phyloP scores from a whole-genome alignment of 177 flowering plant genomes.

The Telopea speciosissima region DNA sequence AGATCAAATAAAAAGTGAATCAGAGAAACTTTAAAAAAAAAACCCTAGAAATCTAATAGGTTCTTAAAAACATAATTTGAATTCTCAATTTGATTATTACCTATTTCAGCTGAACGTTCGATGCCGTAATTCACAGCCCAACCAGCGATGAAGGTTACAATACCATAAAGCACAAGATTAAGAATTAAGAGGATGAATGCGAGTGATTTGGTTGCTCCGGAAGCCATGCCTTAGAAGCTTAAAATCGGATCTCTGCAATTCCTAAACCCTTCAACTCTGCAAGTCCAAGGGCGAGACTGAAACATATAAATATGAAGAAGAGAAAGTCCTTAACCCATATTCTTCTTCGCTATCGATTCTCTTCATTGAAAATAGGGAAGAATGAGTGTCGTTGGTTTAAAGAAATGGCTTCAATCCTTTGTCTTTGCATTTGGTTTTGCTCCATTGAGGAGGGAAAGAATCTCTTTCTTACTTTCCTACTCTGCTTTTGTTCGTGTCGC shows the following conservation, averaged over 20 bases:
- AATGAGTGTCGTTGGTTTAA: slow-evolving; percentile 7
- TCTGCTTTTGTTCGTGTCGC: too few relatives aligned
- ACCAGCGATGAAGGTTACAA: slow-evolving; percentile 45
- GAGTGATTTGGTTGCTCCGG: slow-evolving; percentile 47
- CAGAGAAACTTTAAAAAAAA: too few relatives aligned
- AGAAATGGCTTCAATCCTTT: slow-evolving; percentile 16
- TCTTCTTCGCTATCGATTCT: background rate
- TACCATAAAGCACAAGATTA: slow-evolving; percentile 50
- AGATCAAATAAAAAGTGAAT: too few relatives aligned
- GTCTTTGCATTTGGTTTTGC: slow-evolving; percentile 5
- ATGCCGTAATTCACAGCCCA: slow-evolving; percentile 79
- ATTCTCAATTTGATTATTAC: slow-evolving; percentile 39
- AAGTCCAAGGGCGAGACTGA: background rate
- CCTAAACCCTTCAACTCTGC: background rate
- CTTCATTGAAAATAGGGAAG: background rate
- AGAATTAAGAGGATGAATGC: slow-evolving; percentile 45
- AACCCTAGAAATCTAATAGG: too few relatives aligned
- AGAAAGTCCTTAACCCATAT: background rate
- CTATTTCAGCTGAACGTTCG: slow-evolving; percentile 19
- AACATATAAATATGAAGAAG: slow-evolving; percentile 7
- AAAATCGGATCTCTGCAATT: background rate
- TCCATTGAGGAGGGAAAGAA: slow-evolving; percentile 12
- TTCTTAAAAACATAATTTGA: background rate
- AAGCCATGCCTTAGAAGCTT: slow-evolving; percentile 41
- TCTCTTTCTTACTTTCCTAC: background rate